Base-by-base conservation (phyloP, 2,329 filamentous ascomycete species). In the Venturia oleaginea region DNA sequence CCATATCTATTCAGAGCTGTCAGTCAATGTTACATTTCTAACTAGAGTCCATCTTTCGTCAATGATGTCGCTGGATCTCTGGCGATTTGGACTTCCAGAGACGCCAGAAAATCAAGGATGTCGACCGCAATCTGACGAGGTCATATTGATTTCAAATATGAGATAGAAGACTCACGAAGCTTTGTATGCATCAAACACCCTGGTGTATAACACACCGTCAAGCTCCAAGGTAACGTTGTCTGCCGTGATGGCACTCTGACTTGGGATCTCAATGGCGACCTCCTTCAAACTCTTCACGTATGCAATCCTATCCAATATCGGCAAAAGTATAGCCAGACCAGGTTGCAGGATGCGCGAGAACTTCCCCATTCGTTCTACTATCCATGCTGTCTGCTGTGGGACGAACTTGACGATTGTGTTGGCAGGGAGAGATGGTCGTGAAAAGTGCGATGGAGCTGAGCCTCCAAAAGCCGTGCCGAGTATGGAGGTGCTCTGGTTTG, bases 311-410 rank as follows among this genome's bases (percentile, higher is more conserved):
- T 99, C 94, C 75, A 99, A 80, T 69, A 97, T 89, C 1, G 94
- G 94, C 64, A 94, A 83, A 69, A 99, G 79, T 67, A 99, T 83
- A 27, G 94, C 92, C 67, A 99, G 81, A 65, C 94, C 94, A 3
- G 94, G 94, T 71, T 97, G 86, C 61, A 99, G 81, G 72, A 99
- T 97, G 66, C 92, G 85, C 78, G 91, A 89, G 80, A 96, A 99
- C 78, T 92, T 94, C 72, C 94, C 94, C 94, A 99, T 99, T 73
- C 94, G 92, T 84, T 99, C 94, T 65, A 99, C 94, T 66, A 99
- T 93, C 94, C 94, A 99, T 76, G 94, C 94, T 71, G 93, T 97
- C 81, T 99, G 94, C 78, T 99, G 94, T n/a, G 94, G 94, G 51
- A 99, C 94, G 77, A 97, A 99, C 66, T 93, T 91, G 71, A 99